Percentiles rank a stretch among this genome's conserved stretches.
These are phyloP conservation scores for Alternaria tenuissima DNA, from an alignment of 2,329 filamentous ascomycete genomes.

Conservation along the genomic window DNA sequence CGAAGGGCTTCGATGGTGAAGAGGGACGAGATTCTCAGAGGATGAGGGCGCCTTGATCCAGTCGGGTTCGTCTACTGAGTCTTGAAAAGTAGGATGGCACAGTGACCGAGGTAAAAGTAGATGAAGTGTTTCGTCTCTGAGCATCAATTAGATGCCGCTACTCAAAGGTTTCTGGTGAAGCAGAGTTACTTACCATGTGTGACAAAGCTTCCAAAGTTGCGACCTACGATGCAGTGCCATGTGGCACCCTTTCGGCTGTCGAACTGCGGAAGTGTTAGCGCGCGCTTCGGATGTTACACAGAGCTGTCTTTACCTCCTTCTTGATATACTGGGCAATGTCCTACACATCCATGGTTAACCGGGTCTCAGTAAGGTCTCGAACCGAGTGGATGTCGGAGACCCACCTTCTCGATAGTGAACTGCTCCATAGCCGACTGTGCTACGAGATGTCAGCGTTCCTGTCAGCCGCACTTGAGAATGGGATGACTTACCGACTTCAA, in stretches of 20 bases:
- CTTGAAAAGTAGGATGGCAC: conserved; percentile 98
- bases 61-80: conserved; percentile 71
- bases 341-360: conserved; percentile 57
- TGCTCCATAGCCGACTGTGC: conserved; percentile 77
- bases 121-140: conserved; percentile 99
- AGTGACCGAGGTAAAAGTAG: conserved; percentile 99
- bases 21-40: conserved; percentile 8
- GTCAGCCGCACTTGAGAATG: conserved; percentile 15
- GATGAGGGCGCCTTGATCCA: conserved; percentile 11
- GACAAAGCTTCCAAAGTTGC: conserved; percentile 99
- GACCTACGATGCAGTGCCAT: conserved; percentile 98
- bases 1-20: conserved; percentile 2
- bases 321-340: conserved; percentile 97
- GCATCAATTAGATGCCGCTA: conserved; percentile 20
- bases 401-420: conserved; percentile 75
- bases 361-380: neutral
- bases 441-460: conserved; percentile 49
- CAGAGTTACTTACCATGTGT: conserved; percentile 77
- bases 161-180: no score
- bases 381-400: neutral
- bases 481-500: conserved; percentile 83
- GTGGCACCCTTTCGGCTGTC: conserved; percentile 96
- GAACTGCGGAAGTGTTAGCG: conserved; percentile 68
- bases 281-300: neutral
- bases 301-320: conserved; percentile 70